A percentile compares a stretch with the other conserved stretches of the same genome.
Evolutionary conservation across 2,329 filamentous ascomycete genomes (phyloP).

Genomic region (Fusarium sp.): DNA sequence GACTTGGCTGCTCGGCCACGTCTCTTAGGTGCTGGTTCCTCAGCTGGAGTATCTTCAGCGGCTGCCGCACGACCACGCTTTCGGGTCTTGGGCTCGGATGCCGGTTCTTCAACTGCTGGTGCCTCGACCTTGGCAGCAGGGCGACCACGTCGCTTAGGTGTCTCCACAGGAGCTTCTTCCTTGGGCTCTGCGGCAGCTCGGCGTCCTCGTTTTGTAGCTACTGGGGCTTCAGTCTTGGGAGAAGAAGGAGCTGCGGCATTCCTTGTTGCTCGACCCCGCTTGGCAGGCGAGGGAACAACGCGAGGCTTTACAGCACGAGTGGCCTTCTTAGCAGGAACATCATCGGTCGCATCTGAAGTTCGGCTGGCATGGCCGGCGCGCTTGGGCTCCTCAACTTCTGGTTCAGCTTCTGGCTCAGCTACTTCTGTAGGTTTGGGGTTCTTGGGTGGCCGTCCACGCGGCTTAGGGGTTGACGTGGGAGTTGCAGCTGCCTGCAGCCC

Average conservation of each 20-base stretch:
- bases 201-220: conserved; percentile 22
- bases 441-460: conserved; percentile 42
- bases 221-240: conserved; percentile 7
- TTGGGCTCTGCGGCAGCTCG: conserved; percentile 18
- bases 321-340: conserved; percentile 13
- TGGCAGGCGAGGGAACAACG: conserved; percentile 36
- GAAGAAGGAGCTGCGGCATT: conserved; percentile 14
- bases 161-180: neutral
- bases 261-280: conserved; percentile 34
- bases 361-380: conserved; percentile 1
- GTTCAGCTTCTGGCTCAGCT: conserved; percentile 7
- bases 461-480: conserved; percentile 35
- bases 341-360: neutral
- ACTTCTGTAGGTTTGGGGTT: conserved; percentile 10
- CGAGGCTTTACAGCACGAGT: conserved; percentile 24
- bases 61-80: conserved; percentile 35
- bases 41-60: neutral
- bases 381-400: conserved; percentile 5
- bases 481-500: conserved; percentile 17
- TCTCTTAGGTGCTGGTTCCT: conserved; percentile 28
- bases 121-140: conserved; percentile 26
- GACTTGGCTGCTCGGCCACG: conserved; percentile 24
- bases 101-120: neutral
- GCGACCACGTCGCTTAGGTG: conserved; percentile 41
- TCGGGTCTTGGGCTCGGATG: conserved; percentile 23